A percentile compares a stretch with the other conserved stretches of the same genome.
Conservation (phyloP, 768 basidiomycete species). For the Fomitopsis pulvina region DNA sequence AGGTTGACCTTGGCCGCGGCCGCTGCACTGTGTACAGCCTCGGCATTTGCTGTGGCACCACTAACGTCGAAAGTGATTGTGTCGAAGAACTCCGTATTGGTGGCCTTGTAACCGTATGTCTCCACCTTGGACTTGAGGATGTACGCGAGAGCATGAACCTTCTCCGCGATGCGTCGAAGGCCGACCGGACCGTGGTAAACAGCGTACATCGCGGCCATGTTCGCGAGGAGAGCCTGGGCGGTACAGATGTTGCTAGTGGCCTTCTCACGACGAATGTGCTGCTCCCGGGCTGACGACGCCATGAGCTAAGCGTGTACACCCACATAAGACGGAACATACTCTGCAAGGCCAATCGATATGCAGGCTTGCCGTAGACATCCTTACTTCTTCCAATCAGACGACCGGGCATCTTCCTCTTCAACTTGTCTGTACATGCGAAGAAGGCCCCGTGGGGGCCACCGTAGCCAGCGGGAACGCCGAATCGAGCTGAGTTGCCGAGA, state of each 20-base stretch:
- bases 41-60: constrained; percentile 44
- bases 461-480: constrained; percentile 96
- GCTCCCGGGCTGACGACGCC: constrained; percentile 70
- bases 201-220: constrained; percentile 99
- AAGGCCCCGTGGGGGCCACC: constrained; percentile 98
- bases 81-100: constrained; percentile 84
- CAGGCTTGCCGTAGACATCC: constrained; percentile 77
- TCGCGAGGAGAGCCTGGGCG: constrained; percentile 93
- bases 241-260: constrained; percentile 99
- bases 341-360: constrained; percentile 90
- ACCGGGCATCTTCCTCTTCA: constrained; percentile 99
- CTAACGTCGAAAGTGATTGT: constrained; percentile 78
- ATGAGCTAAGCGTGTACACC: neutral
- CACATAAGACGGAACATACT: constrained; percentile 44
- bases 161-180: constrained; percentile 75
- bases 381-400: constrained; percentile 87
- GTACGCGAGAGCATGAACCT: constrained; percentile 85
- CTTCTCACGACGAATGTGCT: constrained; percentile 96
- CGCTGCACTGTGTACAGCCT: constrained; percentile 65
- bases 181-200: constrained; percentile 93
- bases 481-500: constrained; percentile 90
- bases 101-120: constrained; percentile 63
- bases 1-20: constrained; percentile 71
- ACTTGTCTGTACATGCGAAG: constrained; percentile 85
- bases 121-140: constrained; percentile 65